Percentiles rank a stretch among this genome's conserved stretches.
Conservation (phyloP, 139 green algal species). For the Yamagishiella unicocca region DNA sequence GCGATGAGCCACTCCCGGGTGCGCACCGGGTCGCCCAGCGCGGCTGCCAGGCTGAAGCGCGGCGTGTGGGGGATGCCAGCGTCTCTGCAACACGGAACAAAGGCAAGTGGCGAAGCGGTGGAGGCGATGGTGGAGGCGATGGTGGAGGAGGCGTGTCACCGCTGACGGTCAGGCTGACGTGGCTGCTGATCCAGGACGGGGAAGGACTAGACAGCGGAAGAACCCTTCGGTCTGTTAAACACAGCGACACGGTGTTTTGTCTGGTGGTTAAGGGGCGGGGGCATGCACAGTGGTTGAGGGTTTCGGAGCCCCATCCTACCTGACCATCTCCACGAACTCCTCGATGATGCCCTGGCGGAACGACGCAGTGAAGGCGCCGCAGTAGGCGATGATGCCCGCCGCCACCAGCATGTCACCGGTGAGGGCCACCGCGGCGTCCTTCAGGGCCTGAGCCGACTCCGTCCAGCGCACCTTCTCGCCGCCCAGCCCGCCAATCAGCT, state of each 20-base stretch:
- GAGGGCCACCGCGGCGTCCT: conserved; percentile 70
- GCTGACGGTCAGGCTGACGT: too few relatives aligned
- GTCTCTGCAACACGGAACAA: too few relatives aligned
- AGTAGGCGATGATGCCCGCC: conserved; percentile 78
- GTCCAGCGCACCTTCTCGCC: conserved; percentile 74
- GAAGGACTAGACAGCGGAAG: too few relatives aligned
- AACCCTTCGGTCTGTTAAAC: too few relatives aligned
- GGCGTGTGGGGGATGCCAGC: conserved; percentile 62
- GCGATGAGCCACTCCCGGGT: conserved; percentile 77
- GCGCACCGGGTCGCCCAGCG: conserved; percentile 75
- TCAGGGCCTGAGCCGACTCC: conserved; percentile 67
- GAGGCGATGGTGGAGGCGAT: too few relatives aligned
- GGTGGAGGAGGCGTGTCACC: too few relatives aligned
- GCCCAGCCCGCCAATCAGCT: conserved; percentile 81
- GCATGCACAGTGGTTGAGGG: too few relatives aligned
- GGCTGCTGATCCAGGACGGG: too few relatives aligned
- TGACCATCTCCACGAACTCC: conserved; percentile 66
- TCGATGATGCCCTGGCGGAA: conserved; percentile 71
- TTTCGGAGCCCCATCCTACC: too few relatives aligned
- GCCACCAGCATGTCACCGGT: conserved; percentile 86
- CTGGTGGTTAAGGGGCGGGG: too few relatives aligned
- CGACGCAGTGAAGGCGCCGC: conserved; percentile 77
- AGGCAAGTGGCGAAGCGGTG: too few relatives aligned
- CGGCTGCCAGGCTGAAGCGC: conserved; percentile 62
- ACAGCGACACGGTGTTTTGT: too few relatives aligned